Evolutionary conservation across 805 yeast genomes (phyloP), one percentile per base, ranked within the genome.

Genomic region (Saccharomycopsis synnaedendra): DNA sequence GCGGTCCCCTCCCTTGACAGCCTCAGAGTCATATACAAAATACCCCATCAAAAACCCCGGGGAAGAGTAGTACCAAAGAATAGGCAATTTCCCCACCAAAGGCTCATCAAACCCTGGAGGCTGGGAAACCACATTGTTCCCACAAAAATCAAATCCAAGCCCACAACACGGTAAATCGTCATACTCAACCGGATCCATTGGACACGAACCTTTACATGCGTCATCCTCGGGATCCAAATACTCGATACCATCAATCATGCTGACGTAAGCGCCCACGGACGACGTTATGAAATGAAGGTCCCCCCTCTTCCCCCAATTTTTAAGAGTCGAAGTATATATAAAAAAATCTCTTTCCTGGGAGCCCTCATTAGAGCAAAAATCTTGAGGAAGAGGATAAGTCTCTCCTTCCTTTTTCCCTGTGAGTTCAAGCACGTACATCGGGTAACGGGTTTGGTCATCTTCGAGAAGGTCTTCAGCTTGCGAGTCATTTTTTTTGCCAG

Each of bases 141-240:
- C 32, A 7, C 7, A n/a, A 27, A 45, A 34, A 58, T 86, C 95
- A 4, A 85, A 43, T 0, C 76, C 77, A 7, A 84, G 54, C 4
- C 96, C 96, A 28, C 84, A 65, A 0, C 90, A 79, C 5, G 82
- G 72, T 9, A 83, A 74, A 56, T 86, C 95, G 44, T 74, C 80
- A 42, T 74, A 80, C 0, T 80, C 66, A 3, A 69, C 80, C 5
- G 76, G 80, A 57, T 76, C 76, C 55, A 85, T 66, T 1, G 96
- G 95, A 53, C 86, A 66, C 30, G 77, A 72, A 0, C 95, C 95
- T 44, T 84, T 70, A 56, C 76, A 78, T 3, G 80, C 68, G 57
- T 88, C 96, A 55, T 82, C 83, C 3, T 73, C 61, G 5, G 80
- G 80, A 32, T 65, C 65, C 1, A 81, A 57, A 3, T 67, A 58